A percentile compares a stretch with the other conserved stretches of the same genome.
Conservation (phyloP, 2,329 filamentous ascomycete species). For the Aspergillus sp. region DNA sequence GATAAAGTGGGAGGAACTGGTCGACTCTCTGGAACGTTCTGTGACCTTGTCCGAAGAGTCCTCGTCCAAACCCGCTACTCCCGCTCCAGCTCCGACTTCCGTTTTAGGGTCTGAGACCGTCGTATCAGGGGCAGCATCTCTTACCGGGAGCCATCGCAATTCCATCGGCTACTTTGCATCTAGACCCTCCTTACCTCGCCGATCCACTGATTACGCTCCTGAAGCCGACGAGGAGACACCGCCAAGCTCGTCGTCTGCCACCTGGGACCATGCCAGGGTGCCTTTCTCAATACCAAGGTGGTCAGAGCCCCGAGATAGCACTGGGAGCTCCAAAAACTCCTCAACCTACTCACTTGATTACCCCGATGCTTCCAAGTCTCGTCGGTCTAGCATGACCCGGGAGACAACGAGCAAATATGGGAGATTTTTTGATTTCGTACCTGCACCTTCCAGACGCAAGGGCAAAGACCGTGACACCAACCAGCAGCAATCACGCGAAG, state of each 20-base stretch:
- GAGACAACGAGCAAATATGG: slow-evolving; percentile 43
- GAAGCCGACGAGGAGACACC: slow-evolving; percentile 47
- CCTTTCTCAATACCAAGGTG: slow-evolving; percentile 42
- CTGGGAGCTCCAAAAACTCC: slow-evolving; percentile 48
- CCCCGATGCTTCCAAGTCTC: slow-evolving; percentile 35
- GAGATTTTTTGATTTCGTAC: slow-evolving; percentile 44
- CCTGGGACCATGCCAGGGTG: slow-evolving; percentile 44
- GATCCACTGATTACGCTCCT: slow-evolving; percentile 38
- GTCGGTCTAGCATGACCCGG: slow-evolving; percentile 39
- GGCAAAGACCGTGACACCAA: slow-evolving; percentile 40
- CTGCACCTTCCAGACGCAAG: slow-evolving; percentile 42
- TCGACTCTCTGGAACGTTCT: slow-evolving; percentile 48
- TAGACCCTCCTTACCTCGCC: slow-evolving; percentile 38
- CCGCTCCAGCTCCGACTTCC: slow-evolving; percentile 28
- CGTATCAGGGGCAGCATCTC: slow-evolving; percentile 28
- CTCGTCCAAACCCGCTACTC: slow-evolving; percentile 37
- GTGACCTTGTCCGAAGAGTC: slow-evolving; percentile 43
- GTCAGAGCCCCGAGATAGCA: slow-evolving; percentile 42
- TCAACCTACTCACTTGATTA: slow-evolving; percentile 48
- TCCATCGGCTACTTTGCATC: slow-evolving; percentile 43
- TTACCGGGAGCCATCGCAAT: slow-evolving; percentile 38
- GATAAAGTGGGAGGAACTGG: slow-evolving; percentile 51
- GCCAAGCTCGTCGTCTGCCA: slow-evolving; percentile 44
- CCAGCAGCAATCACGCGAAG: slow-evolving; percentile 35
- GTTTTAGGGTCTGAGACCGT: slow-evolving; percentile 32